These are phyloP conservation scores for Straminergon stramineum DNA, from an alignment of 225 moss, liverwort and hornwort genomes.

Conservation along the genomic window DNA sequence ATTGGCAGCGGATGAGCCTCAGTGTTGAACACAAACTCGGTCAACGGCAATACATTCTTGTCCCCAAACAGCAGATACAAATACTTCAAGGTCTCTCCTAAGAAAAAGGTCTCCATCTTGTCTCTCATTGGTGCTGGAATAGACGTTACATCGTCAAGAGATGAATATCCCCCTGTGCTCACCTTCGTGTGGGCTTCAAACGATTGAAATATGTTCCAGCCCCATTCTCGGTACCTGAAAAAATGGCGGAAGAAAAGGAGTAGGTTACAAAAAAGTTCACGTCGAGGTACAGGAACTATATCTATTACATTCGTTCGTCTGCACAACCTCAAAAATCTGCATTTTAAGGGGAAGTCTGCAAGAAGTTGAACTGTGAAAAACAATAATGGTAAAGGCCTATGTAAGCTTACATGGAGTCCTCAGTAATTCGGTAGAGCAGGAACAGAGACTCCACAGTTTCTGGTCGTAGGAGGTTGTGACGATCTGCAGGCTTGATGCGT, in stretches of 20 bases:
- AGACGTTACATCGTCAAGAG: conserved; percentile 69
- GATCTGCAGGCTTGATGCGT: conserved; percentile 66
- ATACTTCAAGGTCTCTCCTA: conserved; percentile 98
- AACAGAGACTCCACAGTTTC: conserved; percentile 96
- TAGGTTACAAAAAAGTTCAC: neutral
- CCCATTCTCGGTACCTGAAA: conserved; percentile 89
- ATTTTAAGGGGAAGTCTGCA: neutral
- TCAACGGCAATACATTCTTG: conserved; percentile 55
- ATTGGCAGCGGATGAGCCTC: conserved; percentile 94
- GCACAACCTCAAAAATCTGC: neutral
- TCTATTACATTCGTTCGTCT: neutral
- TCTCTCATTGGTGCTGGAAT: conserved; percentile 71
- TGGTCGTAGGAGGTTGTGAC: conserved; percentile 90
- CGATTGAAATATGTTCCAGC: conserved; percentile 89
- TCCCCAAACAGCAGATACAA: conserved; percentile 83
- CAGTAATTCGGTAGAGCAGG: conserved; percentile 75
- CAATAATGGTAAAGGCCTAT: neutral
- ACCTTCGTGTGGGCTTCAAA: conserved; percentile 89
- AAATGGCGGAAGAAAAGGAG: neutral
- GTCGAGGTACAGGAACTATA: neutral
- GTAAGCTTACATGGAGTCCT: conserved; percentile 60
- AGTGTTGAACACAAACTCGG: conserved; percentile 82
- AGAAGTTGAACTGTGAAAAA: neutral
- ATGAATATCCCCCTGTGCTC: conserved; percentile 75
- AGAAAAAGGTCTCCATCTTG: conserved; percentile 97